Evolutionary conservation across 23 red algal genomes (phyloP).

Genomic region (Cyanidiococcus yangmingshanensis): DNA sequence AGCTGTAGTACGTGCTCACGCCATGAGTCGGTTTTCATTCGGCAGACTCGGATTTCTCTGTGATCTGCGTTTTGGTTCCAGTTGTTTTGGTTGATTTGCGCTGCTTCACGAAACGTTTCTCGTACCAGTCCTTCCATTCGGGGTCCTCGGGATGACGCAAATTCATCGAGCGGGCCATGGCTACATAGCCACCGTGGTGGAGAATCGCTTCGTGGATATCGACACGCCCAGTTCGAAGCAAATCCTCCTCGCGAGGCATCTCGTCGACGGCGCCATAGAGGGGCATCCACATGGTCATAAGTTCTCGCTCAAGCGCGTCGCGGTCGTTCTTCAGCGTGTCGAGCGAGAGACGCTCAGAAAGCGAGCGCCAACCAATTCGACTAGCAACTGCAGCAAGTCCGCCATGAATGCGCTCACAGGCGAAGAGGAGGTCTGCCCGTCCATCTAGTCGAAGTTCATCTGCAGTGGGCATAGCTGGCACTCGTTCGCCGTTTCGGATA

Average conservation of each 20-base stretch:
- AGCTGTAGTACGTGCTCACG: no score
- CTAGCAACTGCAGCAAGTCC: slow-evolving; percentile 35
- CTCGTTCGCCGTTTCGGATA: background rate
- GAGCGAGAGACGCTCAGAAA: background rate
- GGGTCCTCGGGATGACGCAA: slow-evolving; percentile 9
- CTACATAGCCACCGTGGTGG: slow-evolving; percentile 46
- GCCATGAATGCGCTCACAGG: slow-evolving; percentile 57
- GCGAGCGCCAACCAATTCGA: slow-evolving; percentile 22
- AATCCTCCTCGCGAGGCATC: slow-evolving; percentile 45
- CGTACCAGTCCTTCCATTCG: background rate
- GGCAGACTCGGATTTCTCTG: no score
- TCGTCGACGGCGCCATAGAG: slow-evolving; percentile 28
- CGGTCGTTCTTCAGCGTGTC: slow-evolving; percentile 22
- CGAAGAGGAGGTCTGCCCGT: slow-evolving; percentile 70
- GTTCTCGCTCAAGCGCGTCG: slow-evolving; percentile 12
- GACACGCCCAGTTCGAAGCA: slow-evolving; percentile 41
- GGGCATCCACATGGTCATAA: slow-evolving; percentile 44
- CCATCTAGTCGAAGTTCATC: slow-evolving; percentile 68
- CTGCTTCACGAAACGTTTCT: background rate
- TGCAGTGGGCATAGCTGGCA: slow-evolving; percentile 23
- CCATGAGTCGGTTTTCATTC: no score
- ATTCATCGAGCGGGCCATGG: slow-evolving; percentile 34
- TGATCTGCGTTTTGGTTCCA: no score
- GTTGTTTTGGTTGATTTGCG: no score
- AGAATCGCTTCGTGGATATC: slow-evolving; percentile 59